Conservation (phyloP, 2,329 filamentous ascomycete species). For the Leptodontidium sp. region DNA sequence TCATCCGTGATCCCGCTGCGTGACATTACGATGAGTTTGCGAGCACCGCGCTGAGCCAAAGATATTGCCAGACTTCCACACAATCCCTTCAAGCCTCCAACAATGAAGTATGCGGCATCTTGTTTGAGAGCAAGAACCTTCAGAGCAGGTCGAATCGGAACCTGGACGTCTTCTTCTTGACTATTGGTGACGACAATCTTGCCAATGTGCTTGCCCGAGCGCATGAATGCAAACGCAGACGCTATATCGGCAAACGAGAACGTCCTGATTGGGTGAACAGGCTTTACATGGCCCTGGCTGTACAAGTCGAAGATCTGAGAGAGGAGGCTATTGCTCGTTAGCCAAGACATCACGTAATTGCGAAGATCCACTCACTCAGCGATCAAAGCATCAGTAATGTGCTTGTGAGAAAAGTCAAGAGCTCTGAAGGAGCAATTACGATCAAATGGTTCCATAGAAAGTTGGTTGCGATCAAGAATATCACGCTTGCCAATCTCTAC, state of each 20-base stretch:
- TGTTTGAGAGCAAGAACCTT: neutral
- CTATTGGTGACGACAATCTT: slow-evolving; percentile 28
- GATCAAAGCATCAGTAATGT: no score
- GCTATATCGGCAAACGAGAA: slow-evolving; percentile 25
- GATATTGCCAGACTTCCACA: slow-evolving; percentile 46
- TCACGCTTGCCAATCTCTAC: no score
- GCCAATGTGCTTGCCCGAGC: slow-evolving; percentile 29
- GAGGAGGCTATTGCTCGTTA: no score
- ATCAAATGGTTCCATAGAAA: no score
- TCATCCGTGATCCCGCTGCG: slow-evolving; percentile 35
- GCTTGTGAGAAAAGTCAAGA: no score
- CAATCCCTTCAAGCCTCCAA: slow-evolving; percentile 52
- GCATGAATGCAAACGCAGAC: slow-evolving; percentile 30
- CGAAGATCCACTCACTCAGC: no score
- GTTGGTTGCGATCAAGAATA: no score
- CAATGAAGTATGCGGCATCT: slow-evolving; percentile 45
- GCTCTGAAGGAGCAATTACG: no score
- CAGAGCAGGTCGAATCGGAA: neutral
- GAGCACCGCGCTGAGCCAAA: slow-evolving; percentile 49
- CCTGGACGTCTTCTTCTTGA: neutral
- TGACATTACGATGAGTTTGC: slow-evolving; percentile 49
- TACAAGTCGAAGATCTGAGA: no score
- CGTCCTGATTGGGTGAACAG: slow-evolving; percentile 24
- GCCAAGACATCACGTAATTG: no score
- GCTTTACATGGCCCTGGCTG: slow-evolving; percentile 28